Percentiles rank a stretch among this genome's conserved stretches.
phyloP scores from a whole-genome alignment of 2,329 filamentous ascomycete genomes.

The Aspergillus sp. region DNA sequence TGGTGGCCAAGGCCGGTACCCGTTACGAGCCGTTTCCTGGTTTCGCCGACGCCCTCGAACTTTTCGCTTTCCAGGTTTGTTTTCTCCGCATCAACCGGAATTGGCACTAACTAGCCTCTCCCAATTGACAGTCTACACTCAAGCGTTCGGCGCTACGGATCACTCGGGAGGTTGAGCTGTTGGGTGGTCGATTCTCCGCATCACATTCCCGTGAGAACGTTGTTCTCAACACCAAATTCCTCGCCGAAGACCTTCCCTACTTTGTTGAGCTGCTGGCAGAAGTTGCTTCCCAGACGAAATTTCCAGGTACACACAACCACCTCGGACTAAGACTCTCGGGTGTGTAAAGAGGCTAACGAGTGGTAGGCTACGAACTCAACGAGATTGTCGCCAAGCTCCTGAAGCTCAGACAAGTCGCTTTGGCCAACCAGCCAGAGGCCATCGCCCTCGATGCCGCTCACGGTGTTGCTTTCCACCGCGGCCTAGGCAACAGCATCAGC shows the following conservation, averaged over 20 bases:
- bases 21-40: conserved; percentile 90
- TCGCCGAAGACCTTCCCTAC: conserved; percentile 94
- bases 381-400: conserved; percentile 84
- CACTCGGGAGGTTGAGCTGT: conserved; percentile 90
- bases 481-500: conserved; percentile 79
- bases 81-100: background rate
- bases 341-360: conserved; percentile 7
- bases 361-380: conserved; percentile 80
- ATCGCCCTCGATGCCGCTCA: conserved; percentile 87
- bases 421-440: conserved; percentile 65
- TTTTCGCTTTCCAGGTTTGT: conserved; percentile 94
- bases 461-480: conserved; percentile 86
- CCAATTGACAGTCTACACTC: conserved; percentile 71
- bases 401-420: conserved; percentile 74
- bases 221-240: conserved; percentile 90
- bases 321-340: too few relatives aligned
- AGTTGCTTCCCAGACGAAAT: conserved; percentile 86
- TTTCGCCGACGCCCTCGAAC: conserved; percentile 85
- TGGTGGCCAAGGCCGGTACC: conserved; percentile 93
- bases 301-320: conserved; percentile 59
- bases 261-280: conserved; percentile 95
- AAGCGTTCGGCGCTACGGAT: conserved; percentile 91
- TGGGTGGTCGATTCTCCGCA: conserved; percentile 85
- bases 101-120: conserved; percentile 3
- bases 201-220: conserved; percentile 93